Conservation (phyloP, 2,329 filamentous ascomycete genomes). For the Ceratocystis alfenasii region DNA sequence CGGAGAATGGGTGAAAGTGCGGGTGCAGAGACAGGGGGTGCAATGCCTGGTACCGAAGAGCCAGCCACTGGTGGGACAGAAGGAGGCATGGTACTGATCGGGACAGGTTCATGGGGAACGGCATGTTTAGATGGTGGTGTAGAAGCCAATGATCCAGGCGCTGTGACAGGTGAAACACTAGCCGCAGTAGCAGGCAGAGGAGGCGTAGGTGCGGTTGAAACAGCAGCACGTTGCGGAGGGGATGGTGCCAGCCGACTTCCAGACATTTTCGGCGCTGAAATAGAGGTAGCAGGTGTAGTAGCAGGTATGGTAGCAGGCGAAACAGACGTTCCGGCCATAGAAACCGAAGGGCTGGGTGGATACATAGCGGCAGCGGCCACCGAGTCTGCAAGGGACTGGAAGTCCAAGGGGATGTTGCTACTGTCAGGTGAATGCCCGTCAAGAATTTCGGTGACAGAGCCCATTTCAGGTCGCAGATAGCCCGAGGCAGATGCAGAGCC, state of each 20-base stretch:
- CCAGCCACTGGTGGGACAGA: conserved; percentile 9
- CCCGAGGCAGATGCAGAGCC: conserved; percentile 28
- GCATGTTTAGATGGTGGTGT: conserved; percentile 25
- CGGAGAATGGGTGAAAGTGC: conserved; percentile 42
- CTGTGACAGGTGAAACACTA: conserved; percentile 23
- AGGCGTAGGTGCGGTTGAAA: conserved; percentile 25
- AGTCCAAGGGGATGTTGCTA: neutral
- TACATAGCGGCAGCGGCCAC: conserved; percentile 8
- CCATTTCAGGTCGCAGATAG: conserved; percentile 36
- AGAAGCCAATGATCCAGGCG: conserved; percentile 19
- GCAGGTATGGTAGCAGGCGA: conserved; percentile 27
- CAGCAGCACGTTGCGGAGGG: conserved; percentile 20
- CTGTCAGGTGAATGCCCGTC: conserved; percentile 39
- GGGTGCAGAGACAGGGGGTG: conserved; percentile 23
- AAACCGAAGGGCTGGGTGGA: conserved; percentile 22
- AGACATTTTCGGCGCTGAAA: neutral
- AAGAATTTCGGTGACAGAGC: conserved; percentile 49
- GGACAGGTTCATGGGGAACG: conserved; percentile 23
- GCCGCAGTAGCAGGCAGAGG: conserved; percentile 10
- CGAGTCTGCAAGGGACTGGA: conserved; percentile 6
- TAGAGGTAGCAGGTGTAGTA: conserved; percentile 20
- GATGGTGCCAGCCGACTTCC: neutral
- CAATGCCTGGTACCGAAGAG: conserved; percentile 24
- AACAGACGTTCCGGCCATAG: conserved; percentile 24
- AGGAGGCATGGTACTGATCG: conserved; percentile 8